A percentile compares a stretch with the other conserved stretches of the same genome.
Evolutionary conservation across 352 stramenopile species (phyloP).

Genomic region (Globisporangium mamillatum): DNA sequence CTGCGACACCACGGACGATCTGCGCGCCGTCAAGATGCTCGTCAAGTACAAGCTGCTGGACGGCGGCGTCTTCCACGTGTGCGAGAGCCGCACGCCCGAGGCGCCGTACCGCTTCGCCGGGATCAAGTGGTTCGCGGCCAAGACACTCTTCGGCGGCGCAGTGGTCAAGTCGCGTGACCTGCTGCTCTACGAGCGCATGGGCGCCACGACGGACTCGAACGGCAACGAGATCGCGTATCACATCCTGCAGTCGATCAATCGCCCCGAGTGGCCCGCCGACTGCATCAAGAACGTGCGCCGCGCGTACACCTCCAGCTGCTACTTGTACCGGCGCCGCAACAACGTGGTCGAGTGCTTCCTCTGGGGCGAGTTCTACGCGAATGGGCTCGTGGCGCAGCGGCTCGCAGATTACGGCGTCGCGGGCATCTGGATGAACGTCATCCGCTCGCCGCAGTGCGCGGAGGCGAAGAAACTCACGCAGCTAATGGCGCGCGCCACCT

Average conservation of each 20-base stretch:
- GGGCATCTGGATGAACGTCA: slow-evolving; percentile 25
- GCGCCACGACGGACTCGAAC: slow-evolving; percentile 8
- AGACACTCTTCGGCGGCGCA: slow-evolving; percentile 25
- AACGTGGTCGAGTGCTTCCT: slow-evolving; percentile 42
- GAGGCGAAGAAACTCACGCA: slow-evolving; percentile 15
- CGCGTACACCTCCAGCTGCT: slow-evolving; percentile 40
- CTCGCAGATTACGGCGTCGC: slow-evolving; percentile 20
- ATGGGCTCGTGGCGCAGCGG: slow-evolving; percentile 18
- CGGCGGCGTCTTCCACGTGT: slow-evolving; percentile 33
- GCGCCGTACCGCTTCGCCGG: slow-evolving; percentile 38
- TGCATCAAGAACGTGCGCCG: slow-evolving; percentile 30
- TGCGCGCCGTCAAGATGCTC: slow-evolving; percentile 29
- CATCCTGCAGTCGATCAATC: slow-evolving; percentile 23
- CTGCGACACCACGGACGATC: slow-evolving; percentile 35
- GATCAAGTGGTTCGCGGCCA: slow-evolving; percentile 41
- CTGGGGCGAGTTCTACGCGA: slow-evolving; percentile 34
- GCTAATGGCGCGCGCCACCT: slow-evolving; percentile 15
- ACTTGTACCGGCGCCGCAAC: slow-evolving; percentile 35
- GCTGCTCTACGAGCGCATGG: slow-evolving; percentile 26
- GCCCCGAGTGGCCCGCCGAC: slow-evolving; percentile 19
- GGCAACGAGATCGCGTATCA: slow-evolving; percentile 22
- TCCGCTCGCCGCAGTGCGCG: slow-evolving; percentile 16
- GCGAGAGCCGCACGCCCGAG: slow-evolving; percentile 25
- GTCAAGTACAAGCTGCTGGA: slow-evolving; percentile 32
- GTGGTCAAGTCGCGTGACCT: slow-evolving; percentile 26